A percentile compares a stretch with the other conserved stretches of the same genome.
Evolutionary conservation across 495 filamentous ascomycete genomes (phyloP).

Genomic region (Tuber calosporum): DNA sequence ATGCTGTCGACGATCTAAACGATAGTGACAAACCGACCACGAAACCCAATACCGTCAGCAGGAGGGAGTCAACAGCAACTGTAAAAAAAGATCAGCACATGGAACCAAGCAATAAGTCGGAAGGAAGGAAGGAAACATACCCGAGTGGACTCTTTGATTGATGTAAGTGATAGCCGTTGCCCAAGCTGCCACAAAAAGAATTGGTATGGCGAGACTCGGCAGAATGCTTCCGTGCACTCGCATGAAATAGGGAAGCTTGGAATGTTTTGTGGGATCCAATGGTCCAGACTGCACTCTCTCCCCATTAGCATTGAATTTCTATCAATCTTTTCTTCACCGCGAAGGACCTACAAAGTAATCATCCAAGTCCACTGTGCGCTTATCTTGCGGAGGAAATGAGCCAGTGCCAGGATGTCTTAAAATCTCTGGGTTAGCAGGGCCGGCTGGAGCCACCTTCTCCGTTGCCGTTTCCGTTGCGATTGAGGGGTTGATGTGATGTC

Average conservation of each 20-base stretch:
- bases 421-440: neutral
- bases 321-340: neutral
- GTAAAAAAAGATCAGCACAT: constrained; percentile 2
- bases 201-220: constrained; percentile 70
- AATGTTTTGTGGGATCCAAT: constrained; percentile 64
- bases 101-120: neutral
- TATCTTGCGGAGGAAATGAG: neutral
- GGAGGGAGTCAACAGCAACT: constrained; percentile 59
- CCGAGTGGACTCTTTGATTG: constrained; percentile 48
- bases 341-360: constrained; percentile 50
- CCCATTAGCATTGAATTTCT: constrained; percentile 1
- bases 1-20: constrained; percentile 77
- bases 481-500: neutral
- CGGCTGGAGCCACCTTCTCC: neutral
- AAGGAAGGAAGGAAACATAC: constrained; percentile 48
- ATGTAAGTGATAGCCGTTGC: constrained; percentile 61
- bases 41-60: constrained; percentile 83
- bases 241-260: constrained; percentile 73
- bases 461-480: neutral
- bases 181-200: constrained; percentile 62
- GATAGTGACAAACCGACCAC: constrained; percentile 76
- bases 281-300: constrained; percentile 47
- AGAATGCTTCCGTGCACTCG: constrained; percentile 74
- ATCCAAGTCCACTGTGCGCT: constrained; percentile 44
- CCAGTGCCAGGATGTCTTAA: neutral